Conservation (phyloP, 345 rosid genomes). For the Schrenkiella parvula region DNA sequence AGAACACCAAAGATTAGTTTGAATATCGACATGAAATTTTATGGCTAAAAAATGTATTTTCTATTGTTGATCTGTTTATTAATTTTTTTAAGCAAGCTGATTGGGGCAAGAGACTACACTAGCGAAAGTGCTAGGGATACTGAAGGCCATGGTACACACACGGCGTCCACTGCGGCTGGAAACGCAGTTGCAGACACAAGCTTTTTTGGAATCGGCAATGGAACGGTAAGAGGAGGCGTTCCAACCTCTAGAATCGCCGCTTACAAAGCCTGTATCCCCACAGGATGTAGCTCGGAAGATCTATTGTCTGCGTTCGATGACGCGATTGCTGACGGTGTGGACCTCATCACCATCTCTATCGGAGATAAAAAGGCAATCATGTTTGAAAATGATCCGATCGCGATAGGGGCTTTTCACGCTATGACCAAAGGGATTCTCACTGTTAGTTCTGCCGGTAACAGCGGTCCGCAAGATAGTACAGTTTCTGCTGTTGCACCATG, state of each 20-base stretch:
- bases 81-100: slow-evolving; percentile 15
- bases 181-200: slow-evolving; percentile 27
- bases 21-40: background rate
- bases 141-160: slow-evolving; percentile 43
- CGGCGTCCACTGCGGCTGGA: slow-evolving; percentile 60
- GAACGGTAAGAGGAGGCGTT: slow-evolving; percentile 46
- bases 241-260: slow-evolving; percentile 48
- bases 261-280: slow-evolving; percentile 26
- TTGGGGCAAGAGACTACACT: slow-evolving; percentile 31
- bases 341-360: slow-evolving; percentile 35
- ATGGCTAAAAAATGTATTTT: background rate
- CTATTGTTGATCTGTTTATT: background rate
- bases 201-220: slow-evolving; percentile 44
- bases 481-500: slow-evolving; percentile 36
- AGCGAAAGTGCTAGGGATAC: slow-evolving; percentile 15
- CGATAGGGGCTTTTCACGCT: slow-evolving; percentile 51
- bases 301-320: slow-evolving; percentile 40
- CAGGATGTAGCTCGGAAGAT: background rate
- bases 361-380: accelerated
- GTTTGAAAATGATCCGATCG: slow-evolving; percentile 20
- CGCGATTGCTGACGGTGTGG: slow-evolving; percentile 45
- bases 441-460: slow-evolving; percentile 39
- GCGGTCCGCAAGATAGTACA: background rate
- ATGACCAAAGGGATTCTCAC: slow-evolving; percentile 43
- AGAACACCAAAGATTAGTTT: no score